These are phyloP conservation scores for Gynochthodes officinalis DNA, from an alignment of 257 asterid genomes.

Conservation along the genomic window DNA sequence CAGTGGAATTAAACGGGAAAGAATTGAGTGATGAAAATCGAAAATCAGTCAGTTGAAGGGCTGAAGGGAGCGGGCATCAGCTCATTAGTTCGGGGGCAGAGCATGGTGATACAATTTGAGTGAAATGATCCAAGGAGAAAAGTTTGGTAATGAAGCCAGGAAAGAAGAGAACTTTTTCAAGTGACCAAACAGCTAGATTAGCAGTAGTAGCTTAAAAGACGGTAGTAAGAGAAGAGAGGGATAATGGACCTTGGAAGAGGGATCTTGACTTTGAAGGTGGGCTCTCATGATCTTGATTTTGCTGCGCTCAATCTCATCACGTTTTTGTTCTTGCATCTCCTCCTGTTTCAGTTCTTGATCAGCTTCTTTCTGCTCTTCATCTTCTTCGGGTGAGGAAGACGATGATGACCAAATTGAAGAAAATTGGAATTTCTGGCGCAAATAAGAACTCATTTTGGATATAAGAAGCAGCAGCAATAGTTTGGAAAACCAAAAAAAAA, in stretches of 20 bases:
- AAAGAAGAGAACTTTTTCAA: too few species aligned
- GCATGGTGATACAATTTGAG: too few species aligned
- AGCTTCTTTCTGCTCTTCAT: conserved; percentile 16
- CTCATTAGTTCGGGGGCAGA: too few species aligned
- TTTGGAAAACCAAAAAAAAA: too few species aligned
- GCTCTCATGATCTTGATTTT: conserved; percentile 35
- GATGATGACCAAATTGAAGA: conserved; percentile 15
- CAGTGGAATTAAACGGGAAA: neutral
- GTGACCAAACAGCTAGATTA: too few species aligned
- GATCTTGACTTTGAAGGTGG: conserved; percentile 21
- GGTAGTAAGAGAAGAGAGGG: neutral
- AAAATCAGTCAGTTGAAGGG: too few species aligned
- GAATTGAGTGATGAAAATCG: neutral
- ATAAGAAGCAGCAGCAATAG: too few species aligned
- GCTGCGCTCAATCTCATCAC: conserved; percentile 28
- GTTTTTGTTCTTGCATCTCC: neutral
- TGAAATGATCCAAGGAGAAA: too few species aligned
- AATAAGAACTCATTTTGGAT: conserved; percentile 59
- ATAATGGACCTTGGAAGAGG: conserved; percentile 33
- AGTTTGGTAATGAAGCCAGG: too few species aligned
- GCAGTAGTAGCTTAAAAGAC: too few species aligned
- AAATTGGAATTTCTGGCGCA: conserved; percentile 49
- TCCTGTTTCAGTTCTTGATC: neutral
- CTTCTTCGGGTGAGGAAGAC: conserved; percentile 6
- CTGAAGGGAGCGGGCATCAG: too few species aligned